Evolutionary conservation across 345 rosid species (phyloP).

Genomic region (Acer negundo): DNA sequence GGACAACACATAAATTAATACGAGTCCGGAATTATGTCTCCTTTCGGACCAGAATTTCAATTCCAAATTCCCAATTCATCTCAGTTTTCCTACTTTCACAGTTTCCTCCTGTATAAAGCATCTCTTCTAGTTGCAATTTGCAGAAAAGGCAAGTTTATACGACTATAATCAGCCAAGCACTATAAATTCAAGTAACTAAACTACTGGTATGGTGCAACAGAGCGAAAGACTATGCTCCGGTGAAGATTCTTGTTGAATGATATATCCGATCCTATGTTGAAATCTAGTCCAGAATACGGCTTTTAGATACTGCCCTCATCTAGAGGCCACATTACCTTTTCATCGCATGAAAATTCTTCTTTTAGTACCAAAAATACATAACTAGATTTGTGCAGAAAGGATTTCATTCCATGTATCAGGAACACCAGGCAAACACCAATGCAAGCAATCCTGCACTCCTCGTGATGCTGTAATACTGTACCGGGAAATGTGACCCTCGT

Average conservation of each 20-base stretch:
- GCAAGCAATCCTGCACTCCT: constrained; percentile 75
- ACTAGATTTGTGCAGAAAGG: constrained; percentile 49
- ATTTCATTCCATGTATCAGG: constrained; percentile 79
- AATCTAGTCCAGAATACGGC: background rate
- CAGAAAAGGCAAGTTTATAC: background rate
- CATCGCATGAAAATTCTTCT: background rate
- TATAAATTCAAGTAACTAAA: constrained; percentile 9
- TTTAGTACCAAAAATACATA: background rate
- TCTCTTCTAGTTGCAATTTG: background rate
- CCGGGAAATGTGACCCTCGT: constrained; percentile 79
- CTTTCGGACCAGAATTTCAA: background rate
- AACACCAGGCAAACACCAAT: constrained; percentile 80
- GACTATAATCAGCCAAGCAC: background rate
- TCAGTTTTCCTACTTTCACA: background rate
- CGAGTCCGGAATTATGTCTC: no score
- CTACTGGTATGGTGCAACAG: background rate
- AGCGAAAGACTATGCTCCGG: background rate
- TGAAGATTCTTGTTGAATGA: background rate
- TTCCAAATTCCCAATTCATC: background rate
- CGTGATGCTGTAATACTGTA: constrained; percentile 49
- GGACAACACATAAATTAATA: no score
- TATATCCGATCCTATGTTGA: background rate
- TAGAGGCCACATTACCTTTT: background rate
- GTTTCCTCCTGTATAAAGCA: background rate
- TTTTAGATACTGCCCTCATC: background rate